Evolutionary conservation across 306 rosid genomes (phyloP), one percentile per base, ranked within the genome.

Genomic region (Dalbergia cochinchinensis): DNA sequence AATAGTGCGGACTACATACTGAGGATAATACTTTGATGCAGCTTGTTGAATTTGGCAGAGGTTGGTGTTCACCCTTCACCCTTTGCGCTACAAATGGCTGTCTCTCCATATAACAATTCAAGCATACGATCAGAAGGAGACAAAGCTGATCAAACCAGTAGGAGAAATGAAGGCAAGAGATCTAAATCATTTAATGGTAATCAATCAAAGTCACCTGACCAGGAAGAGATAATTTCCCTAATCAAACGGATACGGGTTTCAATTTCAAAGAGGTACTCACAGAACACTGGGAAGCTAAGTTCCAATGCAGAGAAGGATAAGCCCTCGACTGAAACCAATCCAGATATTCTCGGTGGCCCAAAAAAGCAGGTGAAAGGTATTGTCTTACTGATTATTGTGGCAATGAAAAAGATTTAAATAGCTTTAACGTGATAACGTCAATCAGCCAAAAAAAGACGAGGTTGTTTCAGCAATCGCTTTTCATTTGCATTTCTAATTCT

Each of bases 41-140:
- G 92, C 90, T 86, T 89, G 69, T 89, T 87, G 69, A 85, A 86
- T 89, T 82, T 91, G 90, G 86, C 93, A 80, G 91, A 89, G 82
- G 78, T 86, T 86, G 88, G 88, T 75, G 96, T 82, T 84, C 77
- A 80, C 71, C 22, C 63, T 42, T 71, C 85, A 64, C 48, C 59
- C n/a, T 74, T 67, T 16, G 65, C 67, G 68, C 45, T 81, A 1
- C 82, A 42, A 35, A 83, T 72, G 67, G 82, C 16, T 35, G 39
- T 64, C 31, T 19, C n/a, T 65, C 76, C 15, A 35, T 65, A 80
- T 33, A 44, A 68, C 10, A 62, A 78, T 58, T 50, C 88, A 13
- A 81, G 86, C 74, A 35, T 39, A 65, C 76, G 79, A 57, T 65
- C 82, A 15, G 78, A 78, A 33, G 91, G 80, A 57, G 67, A 81